A percentile compares a stretch with the other conserved stretches of the same genome.
phyloP scores from a whole-genome alignment of 2,329 filamentous ascomycete species.

The Colletotrichum sp. region DNA sequence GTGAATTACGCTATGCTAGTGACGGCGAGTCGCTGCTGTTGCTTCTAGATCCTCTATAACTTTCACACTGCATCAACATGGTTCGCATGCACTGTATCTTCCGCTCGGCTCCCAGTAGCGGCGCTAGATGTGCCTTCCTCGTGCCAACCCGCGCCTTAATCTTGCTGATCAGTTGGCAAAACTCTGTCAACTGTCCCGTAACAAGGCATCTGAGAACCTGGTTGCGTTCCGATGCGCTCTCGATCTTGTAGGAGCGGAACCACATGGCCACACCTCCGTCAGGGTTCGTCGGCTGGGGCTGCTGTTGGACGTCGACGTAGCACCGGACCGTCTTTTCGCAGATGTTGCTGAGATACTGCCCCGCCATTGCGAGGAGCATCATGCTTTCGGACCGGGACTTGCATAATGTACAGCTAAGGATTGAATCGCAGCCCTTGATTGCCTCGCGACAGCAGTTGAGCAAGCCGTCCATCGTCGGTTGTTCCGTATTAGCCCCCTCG shows the following conservation, averaged over 20 bases:
- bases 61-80: not conserved
- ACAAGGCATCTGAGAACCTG: not conserved
- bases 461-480: not conserved
- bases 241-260: constrained; percentile 1
- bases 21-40: not conserved
- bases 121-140: not conserved
- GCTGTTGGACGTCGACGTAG: not conserved
- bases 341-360: not conserved
- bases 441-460: not conserved
- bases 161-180: not conserved
- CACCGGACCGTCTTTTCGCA: constrained; percentile 5
- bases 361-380: constrained; percentile 7
- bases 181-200: not conserved
- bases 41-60: not conserved
- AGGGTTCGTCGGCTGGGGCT: not conserved
- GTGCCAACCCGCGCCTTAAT: constrained; percentile 1
- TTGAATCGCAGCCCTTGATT: not conserved
- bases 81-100: not conserved
- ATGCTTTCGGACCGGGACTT: constrained; percentile 1
- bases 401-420: not conserved
- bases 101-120: not conserved
- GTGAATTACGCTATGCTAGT: not conserved
- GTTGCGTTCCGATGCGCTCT: not conserved
- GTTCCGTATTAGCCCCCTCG: not conserved
- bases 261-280: not conserved